phyloP scores from a whole-genome alignment of 345 rosid genomes.

The Brassica cretica region DNA sequence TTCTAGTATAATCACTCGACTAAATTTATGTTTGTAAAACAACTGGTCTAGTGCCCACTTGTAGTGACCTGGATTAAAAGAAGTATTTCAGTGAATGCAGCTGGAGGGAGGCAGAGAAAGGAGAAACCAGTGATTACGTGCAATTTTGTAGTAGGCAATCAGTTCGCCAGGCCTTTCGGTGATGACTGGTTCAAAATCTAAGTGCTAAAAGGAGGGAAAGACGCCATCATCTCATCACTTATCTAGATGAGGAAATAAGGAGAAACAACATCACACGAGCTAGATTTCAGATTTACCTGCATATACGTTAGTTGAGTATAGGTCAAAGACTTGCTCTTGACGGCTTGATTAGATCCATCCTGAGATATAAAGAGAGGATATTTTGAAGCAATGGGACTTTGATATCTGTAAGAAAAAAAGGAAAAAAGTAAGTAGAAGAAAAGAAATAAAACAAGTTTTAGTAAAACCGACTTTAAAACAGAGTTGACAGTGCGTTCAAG shows the following conservation, averaged over 20 bases:
- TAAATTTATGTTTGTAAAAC: constrained; percentile 82
- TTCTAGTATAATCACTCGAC: constrained; percentile 85
- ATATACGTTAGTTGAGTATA: constrained; percentile 79
- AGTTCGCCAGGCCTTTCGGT: constrained; percentile 92
- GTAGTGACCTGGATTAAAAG: constrained; percentile 65
- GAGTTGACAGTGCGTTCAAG: constrained; percentile 81
- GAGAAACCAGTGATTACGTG: constrained; percentile 53
- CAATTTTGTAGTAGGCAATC: constrained; percentile 92
- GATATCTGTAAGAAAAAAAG: constrained; percentile 57
- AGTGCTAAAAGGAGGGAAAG: constrained; percentile 57
- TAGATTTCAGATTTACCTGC: constrained; percentile 53
- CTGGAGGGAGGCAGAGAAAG: constrained; percentile 31
- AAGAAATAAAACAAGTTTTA: neutral
- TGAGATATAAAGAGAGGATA: constrained; percentile 93
- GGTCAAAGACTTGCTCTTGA: constrained; percentile 79
- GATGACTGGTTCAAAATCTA: constrained; percentile 68
- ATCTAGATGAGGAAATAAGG: constrained; percentile 23
- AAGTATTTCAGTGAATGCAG: constrained; percentile 29
- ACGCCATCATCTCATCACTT: constrained; percentile 1
- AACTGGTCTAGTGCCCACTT: constrained; percentile 94
- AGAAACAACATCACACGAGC: constrained; percentile 10
- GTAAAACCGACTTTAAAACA: constrained; percentile 58
- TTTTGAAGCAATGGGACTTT: constrained; percentile 66
- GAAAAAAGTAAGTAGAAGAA: constrained; percentile 21
- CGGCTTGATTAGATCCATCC: constrained; percentile 79